A percentile compares a stretch with the other conserved stretches of the same genome.
phyloP scores from a whole-genome alignment of 1,139 yeast species.

The Blastobotrys niveus region DNA sequence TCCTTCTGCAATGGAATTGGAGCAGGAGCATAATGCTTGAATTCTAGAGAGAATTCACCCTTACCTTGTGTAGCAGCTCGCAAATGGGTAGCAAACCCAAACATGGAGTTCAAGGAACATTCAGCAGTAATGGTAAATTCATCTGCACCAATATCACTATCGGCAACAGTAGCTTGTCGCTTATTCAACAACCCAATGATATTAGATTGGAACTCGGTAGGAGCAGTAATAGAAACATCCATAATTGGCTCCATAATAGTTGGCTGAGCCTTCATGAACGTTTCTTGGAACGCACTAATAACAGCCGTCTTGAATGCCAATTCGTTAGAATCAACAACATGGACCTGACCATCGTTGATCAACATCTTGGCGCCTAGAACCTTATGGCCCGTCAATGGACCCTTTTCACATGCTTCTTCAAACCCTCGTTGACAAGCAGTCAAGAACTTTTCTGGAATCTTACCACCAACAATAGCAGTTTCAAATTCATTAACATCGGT shows the following conservation, averaged over 20 bases:
- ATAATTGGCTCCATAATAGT: slow-evolving; percentile 93
- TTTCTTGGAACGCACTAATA: slow-evolving; percentile 85
- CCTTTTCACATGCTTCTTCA: slow-evolving; percentile 91
- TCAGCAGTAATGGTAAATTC: slow-evolving; percentile 93
- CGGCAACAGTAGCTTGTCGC: slow-evolving; percentile 85
- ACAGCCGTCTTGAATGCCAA: slow-evolving; percentile 92
- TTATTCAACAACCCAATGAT: slow-evolving; percentile 90
- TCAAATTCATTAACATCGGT: slow-evolving; percentile 54
- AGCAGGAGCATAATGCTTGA: slow-evolving; percentile 86
- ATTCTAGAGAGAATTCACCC: slow-evolving; percentile 95
- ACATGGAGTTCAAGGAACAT: slow-evolving; percentile 90
- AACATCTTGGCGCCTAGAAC: slow-evolving; percentile 92
- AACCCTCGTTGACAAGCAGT: slow-evolving; percentile 95
- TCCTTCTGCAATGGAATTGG: slow-evolving; percentile 87
- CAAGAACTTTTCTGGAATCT: slow-evolving; percentile 89
- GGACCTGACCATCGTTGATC: slow-evolving; percentile 95
- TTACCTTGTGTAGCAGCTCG: slow-evolving; percentile 99
- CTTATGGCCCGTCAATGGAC: slow-evolving; percentile 92
- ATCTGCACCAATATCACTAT: slow-evolving; percentile 89
- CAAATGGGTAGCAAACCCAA: slow-evolving; percentile 90
- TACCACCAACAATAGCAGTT: slow-evolving; percentile 92
- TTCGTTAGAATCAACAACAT: slow-evolving; percentile 95
- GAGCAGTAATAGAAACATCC: slow-evolving; percentile 90
- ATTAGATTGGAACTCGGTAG: slow-evolving; percentile 91
- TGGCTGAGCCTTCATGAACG: slow-evolving; percentile 78